Evolutionary conservation across 1,139 yeast genomes (phyloP), one percentile per base, ranked within the genome.

Genomic region (Sugiyamaella grinbergsii): DNA sequence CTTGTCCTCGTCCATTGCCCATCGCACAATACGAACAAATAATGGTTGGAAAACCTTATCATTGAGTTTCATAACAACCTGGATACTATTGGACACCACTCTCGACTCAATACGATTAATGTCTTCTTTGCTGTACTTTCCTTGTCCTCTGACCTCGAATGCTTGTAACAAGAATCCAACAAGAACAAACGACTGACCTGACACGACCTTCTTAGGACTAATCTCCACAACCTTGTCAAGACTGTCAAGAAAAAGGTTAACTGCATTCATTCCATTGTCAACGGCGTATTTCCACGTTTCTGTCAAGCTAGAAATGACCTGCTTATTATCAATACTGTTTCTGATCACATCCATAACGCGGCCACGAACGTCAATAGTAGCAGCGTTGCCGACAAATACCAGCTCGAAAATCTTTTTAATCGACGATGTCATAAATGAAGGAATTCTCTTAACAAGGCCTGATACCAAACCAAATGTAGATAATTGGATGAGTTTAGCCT

Each of bases 21-120:
- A 93, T 67, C 93, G 81, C n/a, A 85, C 90, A 63, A 89, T 75
- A 34, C 83, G 76, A 5, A 93, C 91, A 71, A 94, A 91, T 62
- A 89, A 72, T 22, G 98, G 98, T 65, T 98, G 81, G 78, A 93
- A 94, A 11, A 83, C 80, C 73, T 89, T 89, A 68, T 93, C 98
- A 65, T 93, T 93, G 69, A 94, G 78, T 68, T 93, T 91, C 84
- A 93, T 78, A 22, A 93, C 95, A 60, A 82, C 83, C 29, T 75
- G 75, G 58, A 91, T 80, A 38, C 89, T 93, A 67, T 91, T 80
- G 42, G 78, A 73, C 62, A 86, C 85, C 66, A 85, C 80, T 15
- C 86, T 78, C 29, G 88, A 77, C 66, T 91, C 98, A 55, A 91
- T 80, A 61, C 95, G 80, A 66, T 86, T 83, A 55, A 86, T 74